Base-by-base conservation (phyloP, 345 rosid genomes). In the Moricandia moricandioides region DNA sequence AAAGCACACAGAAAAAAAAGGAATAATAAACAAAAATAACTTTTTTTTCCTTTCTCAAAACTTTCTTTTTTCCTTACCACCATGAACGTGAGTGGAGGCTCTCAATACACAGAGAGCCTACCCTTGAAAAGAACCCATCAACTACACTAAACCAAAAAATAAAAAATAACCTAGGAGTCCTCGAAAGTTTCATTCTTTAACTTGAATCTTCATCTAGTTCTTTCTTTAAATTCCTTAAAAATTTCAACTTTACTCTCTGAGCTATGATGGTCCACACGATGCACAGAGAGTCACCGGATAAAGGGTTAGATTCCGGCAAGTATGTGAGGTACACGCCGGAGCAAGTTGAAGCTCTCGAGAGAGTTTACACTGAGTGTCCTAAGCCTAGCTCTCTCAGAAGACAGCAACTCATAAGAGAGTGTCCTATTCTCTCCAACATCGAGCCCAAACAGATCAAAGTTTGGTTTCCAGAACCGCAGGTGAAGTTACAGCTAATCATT, bases 11-110 rank as follows among this genome's bases (percentile, higher is more conserved):
- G 24, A 21, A 21, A 45, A 45, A 40, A 13, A 12, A 45, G 13
- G 51, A 45, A 45, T 45, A 18, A 8, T 30, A 26, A 7, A 65
- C 29, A 35, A 54, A 52, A 51, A 51, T 1, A 21, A 5, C 12
- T 16, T 6, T 29, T 59, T 52, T 26, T 55, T 17, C 34, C 49
- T 37, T 40, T 43, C 40, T 4, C 45, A 39, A 29, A 10, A 59
- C 21, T 39, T 61, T 18, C 17, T 14, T 31, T 61, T 40, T 62
- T 21, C 24, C 8, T 31, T 68, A 64, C 4, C 83, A 70, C 82
- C 72, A 83, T 83, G 85, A 79, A 76, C 67, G 71, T 17, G 18
- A 83, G 81, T 80, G 81, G 83, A 77, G 85, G 85, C 85, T 83
- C 85, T 83, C 85, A 72, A 70, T 73, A 70, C 54, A 31, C 77